Evolutionary conservation across 1,284 basidiomycete genomes (phyloP).

Genomic region (Xanthoconium separans): DNA sequence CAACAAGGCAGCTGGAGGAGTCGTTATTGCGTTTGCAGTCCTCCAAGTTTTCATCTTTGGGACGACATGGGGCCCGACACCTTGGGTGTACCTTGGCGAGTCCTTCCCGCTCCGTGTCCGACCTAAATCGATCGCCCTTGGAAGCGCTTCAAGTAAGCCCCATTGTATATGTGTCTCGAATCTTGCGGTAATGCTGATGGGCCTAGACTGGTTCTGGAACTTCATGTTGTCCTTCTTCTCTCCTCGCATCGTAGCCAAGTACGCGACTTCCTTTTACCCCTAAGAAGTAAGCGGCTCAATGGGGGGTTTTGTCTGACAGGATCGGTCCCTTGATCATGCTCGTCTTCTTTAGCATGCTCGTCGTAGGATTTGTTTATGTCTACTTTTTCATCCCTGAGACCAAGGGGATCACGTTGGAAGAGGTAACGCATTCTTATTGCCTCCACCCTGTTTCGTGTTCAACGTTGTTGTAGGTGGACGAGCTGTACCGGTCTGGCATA

Average conservation of each 20-base stretch:
- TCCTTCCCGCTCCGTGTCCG: conserved; percentile 62
- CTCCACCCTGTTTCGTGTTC: conserved; percentile 2
- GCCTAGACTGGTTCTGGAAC: conserved; percentile 55
- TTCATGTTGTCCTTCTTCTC: conserved; percentile 59
- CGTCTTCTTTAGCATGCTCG: conserved; percentile 74
- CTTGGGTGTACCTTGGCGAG: conserved; percentile 64
- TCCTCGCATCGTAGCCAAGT: conserved; percentile 48
- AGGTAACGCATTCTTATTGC: conserved; percentile 8
- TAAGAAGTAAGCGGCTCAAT: neutral
- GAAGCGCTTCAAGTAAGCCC: conserved; percentile 48
- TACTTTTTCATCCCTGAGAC: conserved; percentile 35
- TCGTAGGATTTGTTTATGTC: conserved; percentile 63
- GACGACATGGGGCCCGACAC: conserved; percentile 57
- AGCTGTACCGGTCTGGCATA: conserved; percentile 28
- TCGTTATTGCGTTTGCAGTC: conserved; percentile 59
- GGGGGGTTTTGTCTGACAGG: conserved; percentile 23
- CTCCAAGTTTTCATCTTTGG: conserved; percentile 57
- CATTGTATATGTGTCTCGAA: neutral
- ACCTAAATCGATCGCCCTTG: conserved; percentile 60
- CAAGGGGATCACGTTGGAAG: conserved; percentile 31
- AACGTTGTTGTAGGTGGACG: conserved; percentile 25
- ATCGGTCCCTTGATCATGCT: conserved; percentile 77
- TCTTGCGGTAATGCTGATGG: neutral
- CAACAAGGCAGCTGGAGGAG: conserved; percentile 47
- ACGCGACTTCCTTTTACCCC: neutral